These are phyloP conservation scores for Geosmithia morbida DNA, from an alignment of 2,329 filamentous ascomycete species.

Conservation along the genomic window DNA sequence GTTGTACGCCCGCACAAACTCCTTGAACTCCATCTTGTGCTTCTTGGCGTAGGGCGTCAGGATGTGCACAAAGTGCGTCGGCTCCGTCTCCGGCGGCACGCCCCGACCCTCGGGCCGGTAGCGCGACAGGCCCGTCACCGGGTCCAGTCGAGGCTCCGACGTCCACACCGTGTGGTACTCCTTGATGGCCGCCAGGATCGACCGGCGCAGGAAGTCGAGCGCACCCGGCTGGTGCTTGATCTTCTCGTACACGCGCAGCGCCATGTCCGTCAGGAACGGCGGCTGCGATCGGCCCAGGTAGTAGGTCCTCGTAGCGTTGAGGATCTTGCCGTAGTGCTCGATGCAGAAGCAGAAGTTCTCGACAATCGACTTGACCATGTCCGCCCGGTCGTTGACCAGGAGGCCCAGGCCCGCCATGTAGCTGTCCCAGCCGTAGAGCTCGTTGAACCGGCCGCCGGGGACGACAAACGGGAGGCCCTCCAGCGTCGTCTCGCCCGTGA, in stretches of 20 bases:
- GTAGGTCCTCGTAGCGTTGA: constrained; percentile 93
- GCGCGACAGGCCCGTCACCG: constrained; percentile 62
- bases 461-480: constrained; percentile 89
- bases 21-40: constrained; percentile 63
- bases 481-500: constrained; percentile 55
- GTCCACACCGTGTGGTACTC: constrained; percentile 90
- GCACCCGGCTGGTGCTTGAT: constrained; percentile 78
- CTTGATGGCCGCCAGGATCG: constrained; percentile 87
- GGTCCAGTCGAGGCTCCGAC: constrained; percentile 62
- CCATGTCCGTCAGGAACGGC: constrained; percentile 95
- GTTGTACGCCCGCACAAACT: constrained; percentile 88
- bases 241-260: constrained; percentile 80
- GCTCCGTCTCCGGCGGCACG: constrained; percentile 84
- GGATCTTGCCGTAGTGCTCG: constrained; percentile 93
- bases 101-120: constrained; percentile 75
- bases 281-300: constrained; percentile 91
- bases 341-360: constrained; percentile 97
- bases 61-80: constrained; percentile 73
- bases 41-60: constrained; percentile 73
- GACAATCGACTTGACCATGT: constrained; percentile 90
- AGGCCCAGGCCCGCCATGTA: constrained; percentile 96
- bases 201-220: constrained; percentile 63
- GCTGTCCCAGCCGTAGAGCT: constrained; percentile 97
- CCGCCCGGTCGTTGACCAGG: constrained; percentile 68
- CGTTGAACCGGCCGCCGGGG: constrained; percentile 92